Conservation (phyloP, 805 yeast genomes). For the Myxozyma kluyveri region DNA sequence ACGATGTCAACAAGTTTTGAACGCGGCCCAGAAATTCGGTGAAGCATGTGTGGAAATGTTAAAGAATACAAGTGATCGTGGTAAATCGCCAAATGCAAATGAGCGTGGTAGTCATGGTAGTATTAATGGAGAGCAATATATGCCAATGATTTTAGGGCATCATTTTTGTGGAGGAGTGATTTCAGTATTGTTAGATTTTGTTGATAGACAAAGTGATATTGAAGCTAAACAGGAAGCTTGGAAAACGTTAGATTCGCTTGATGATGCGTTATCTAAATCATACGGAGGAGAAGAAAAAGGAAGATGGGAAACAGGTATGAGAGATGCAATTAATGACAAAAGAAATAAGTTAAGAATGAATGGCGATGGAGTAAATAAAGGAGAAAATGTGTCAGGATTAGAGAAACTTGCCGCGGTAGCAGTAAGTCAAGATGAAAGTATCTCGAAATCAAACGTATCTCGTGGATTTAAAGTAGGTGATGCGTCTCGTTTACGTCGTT, state of each 20-base stretch:
- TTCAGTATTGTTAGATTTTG: slow-evolving; percentile 26
- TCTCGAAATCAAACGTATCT: slow-evolving; percentile 2
- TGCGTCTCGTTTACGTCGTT: slow-evolving; percentile 7
- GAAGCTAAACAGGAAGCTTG: slow-evolving; percentile 30
- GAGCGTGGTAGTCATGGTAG: no score
- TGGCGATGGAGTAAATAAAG: not conserved
- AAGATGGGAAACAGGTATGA: slow-evolving; percentile 8
- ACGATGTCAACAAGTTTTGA: not conserved
- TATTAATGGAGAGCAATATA: not conserved
- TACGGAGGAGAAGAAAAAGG: not conserved
- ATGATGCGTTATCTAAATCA: slow-evolving; percentile 2
- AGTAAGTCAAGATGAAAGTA: slow-evolving; percentile 18
- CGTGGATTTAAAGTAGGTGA: no score
- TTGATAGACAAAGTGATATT: slow-evolving; percentile 22
- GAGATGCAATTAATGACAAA: slow-evolving; percentile 4
- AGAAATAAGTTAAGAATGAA: not conserved
- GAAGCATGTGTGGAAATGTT: not conserved
- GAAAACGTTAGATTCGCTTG: slow-evolving; percentile 13
- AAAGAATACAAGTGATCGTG: no score
- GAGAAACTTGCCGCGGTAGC: slow-evolving; percentile 29
- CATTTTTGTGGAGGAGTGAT: slow-evolving; percentile 31
- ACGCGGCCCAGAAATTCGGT: not conserved
- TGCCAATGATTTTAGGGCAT: slow-evolving; percentile 15
- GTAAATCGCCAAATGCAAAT: no score
- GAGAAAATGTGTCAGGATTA: slow-evolving; percentile 12